Evolutionary conservation across 371 early-diverging fungal genomes (phyloP).

Genomic region (Globomyces sp.): DNA sequence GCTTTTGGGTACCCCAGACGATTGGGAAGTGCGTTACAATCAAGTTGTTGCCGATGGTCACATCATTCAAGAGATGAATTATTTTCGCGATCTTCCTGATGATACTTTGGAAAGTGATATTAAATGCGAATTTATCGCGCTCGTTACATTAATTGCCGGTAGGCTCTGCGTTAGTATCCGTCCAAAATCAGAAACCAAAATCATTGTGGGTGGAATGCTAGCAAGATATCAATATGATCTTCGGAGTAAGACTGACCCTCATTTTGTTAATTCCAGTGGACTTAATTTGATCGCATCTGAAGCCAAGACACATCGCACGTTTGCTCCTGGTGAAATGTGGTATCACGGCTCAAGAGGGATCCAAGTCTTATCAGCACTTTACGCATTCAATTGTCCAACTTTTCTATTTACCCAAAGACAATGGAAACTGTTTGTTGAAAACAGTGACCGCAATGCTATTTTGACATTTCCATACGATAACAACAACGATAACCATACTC

Average conservation of each 20-base stretch:
- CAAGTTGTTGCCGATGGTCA: slow-evolving; percentile 3
- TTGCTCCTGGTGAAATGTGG: not conserved
- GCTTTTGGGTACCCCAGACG: not conserved
- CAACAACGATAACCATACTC: not conserved
- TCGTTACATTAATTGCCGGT: not conserved
- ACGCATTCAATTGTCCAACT: slow-evolving; percentile 2
- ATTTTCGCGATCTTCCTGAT: not conserved
- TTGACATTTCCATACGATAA: slow-evolving; percentile 7
- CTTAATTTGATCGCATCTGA: slow-evolving; percentile 8
- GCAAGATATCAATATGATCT: slow-evolving; percentile 8
- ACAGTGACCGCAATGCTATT: slow-evolving; percentile 7
- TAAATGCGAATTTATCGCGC: not conserved
- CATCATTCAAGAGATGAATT: not conserved
- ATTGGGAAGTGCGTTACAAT: slow-evolving; percentile 5
- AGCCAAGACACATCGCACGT: not conserved
- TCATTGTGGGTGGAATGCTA: slow-evolving; percentile 8
- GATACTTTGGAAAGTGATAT: slow-evolving; percentile 1
- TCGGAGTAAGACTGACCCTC: slow-evolving; percentile 5
- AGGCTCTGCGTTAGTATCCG: not conserved
- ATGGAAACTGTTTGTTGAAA: slow-evolving; percentile 8
- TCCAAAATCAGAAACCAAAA: slow-evolving; percentile 2
- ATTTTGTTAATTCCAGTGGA: not conserved
- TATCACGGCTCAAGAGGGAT: slow-evolving; percentile 12
- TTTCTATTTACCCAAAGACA: slow-evolving; percentile 6
- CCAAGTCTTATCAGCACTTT: not conserved